A percentile compares a stretch with the other conserved stretches of the same genome.
phyloP scores from a whole-genome alignment of 2,329 filamentous ascomycete species.

The Pseudofabraea citricarpa region DNA sequence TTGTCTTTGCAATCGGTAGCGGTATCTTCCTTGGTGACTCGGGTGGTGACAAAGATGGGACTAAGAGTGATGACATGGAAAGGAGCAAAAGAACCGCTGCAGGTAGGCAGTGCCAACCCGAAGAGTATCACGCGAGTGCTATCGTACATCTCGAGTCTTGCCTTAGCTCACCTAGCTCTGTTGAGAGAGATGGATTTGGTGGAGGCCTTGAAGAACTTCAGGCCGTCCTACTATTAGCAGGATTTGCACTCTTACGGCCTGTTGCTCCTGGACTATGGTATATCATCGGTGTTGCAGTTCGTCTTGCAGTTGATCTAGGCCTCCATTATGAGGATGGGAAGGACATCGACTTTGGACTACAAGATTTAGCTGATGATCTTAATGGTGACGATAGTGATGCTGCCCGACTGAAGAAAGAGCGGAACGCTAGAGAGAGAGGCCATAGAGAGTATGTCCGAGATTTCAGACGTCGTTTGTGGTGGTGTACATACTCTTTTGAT shows the following conservation, averaged over 20 bases:
- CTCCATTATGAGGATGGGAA: slow-evolving; percentile 88
- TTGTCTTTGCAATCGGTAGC: slow-evolving; percentile 93
- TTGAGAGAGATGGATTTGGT: slow-evolving; percentile 62
- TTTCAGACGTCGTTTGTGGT: slow-evolving; percentile 83
- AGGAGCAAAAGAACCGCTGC: slow-evolving; percentile 22
- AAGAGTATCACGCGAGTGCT: slow-evolving; percentile 93
- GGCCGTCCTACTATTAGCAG: slow-evolving; percentile 84
- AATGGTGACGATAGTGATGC: slow-evolving; percentile 27
- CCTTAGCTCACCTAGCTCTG: slow-evolving; percentile 50
- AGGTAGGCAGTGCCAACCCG: slow-evolving; percentile 64
- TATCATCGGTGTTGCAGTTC: slow-evolving; percentile 89
- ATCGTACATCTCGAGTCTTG: slow-evolving; percentile 89
- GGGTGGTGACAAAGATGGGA: slow-evolving; percentile 36
- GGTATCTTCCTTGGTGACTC: slow-evolving; percentile 79
- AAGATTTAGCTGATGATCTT: slow-evolving; percentile 33
- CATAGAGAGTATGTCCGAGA: slow-evolving; percentile 82
- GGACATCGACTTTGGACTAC: slow-evolving; percentile 54
- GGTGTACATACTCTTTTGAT: slow-evolving; percentile 95
- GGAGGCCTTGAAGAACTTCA: slow-evolving; percentile 90
- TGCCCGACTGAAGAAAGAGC: slow-evolving; percentile 28
- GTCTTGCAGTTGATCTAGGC: slow-evolving; percentile 85
- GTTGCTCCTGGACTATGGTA: slow-evolving; percentile 96
- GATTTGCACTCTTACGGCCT: slow-evolving; percentile 84
- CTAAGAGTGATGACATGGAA: slow-evolving; percentile 22
- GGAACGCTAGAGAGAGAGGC: slow-evolving; percentile 48